Evolutionary conservation across 345 rosid genomes (phyloP), one percentile per base, ranked within the genome.

Genomic region (Litchi chinensis): DNA sequence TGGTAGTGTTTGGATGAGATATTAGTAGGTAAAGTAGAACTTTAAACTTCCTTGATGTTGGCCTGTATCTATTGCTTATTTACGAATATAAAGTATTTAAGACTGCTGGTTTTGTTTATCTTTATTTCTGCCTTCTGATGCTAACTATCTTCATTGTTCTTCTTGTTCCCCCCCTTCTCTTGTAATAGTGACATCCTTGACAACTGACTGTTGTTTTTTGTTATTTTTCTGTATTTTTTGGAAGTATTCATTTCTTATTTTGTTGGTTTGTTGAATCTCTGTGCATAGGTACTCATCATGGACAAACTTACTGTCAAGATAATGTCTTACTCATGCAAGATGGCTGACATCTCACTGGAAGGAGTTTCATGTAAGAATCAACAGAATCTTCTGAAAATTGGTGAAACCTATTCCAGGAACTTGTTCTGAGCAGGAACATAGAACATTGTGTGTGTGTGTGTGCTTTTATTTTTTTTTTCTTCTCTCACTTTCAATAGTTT

Each of bases 281-380:
- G 15, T 75, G 62, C 65, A 66, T 81, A 97, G 99, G 99, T 97
- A 74, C 91, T 94, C 67, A 92, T 97, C 86, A 94, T 97, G 98
- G 98, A 97, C 89, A 94, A 86, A 83, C 90, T 91, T 63, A 94
- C 98, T 44, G 92, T 97, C 69, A 97, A 94, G 93, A 88, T 97
- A 79, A 92, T 94, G 98, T 97, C 98, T 40, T 88, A 80, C 70
- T 79, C 98, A 46, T 97, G 98, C 92, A 97, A 94, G 91, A 94
- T 94, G 99, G 97, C 96, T 77, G 98, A 97, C 75, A 92, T 97
- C 81, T 90, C 97, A 12, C 95, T 91, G 79, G 99, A 97, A 88
- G 98, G 98, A 83, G 89, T 97, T 83, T 92, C 98, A 82, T 81
- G 99, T 97, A 90, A 94, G 98, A 81, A 85, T 70, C 60, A 9